A percentile compares a stretch with the other conserved stretches of the same genome.
These are phyloP conservation scores for Wallacemonas sp. DNA, from an alignment of 208 protist genomes.

Conservation along the genomic window DNA sequence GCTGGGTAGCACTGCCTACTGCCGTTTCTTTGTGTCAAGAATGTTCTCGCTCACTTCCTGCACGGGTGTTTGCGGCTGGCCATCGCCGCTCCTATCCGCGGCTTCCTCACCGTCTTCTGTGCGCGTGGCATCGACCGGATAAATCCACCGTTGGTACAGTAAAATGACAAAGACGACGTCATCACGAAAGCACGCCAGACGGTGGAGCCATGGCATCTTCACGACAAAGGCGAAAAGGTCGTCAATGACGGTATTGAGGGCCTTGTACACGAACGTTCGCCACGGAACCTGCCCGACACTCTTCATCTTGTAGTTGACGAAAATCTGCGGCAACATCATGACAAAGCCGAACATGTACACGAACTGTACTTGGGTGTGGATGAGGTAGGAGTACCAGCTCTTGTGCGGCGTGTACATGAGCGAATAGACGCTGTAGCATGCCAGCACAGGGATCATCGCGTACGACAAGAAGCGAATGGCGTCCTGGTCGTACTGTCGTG, in stretches of 20 bases:
- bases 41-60: too few species aligned
- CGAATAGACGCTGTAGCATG: conserved; percentile 95
- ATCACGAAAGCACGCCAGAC: conserved; percentile 98
- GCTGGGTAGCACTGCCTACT: too few species aligned
- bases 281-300: conserved; percentile 98
- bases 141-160: conserved; percentile 98
- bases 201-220: conserved; percentile 98
- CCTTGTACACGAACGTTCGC: conserved; percentile 97
- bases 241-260: conserved; percentile 99
- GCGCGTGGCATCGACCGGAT: conserved; percentile 94
- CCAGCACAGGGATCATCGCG: conserved; percentile 90
- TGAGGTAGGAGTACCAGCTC: conserved; percentile 93
- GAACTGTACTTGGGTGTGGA: conserved; percentile 86
- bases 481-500: conserved; percentile 86
- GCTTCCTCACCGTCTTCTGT: conserved; percentile 43
- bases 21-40: conserved; percentile 10
- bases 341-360: conserved; percentile 97
- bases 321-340: conserved; percentile 99
- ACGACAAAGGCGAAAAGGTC: conserved; percentile 99
- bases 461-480: conserved; percentile 96
- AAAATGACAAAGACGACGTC: conserved; percentile 98
- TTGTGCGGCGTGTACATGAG: conserved; percentile 94
- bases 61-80: too few species aligned
- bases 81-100: conserved; percentile 17
- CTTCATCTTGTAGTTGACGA: conserved; percentile 99